phyloP scores from a whole-genome alignment of 1,139 yeast species.

The Magnusiomyces tetraspermus region DNA sequence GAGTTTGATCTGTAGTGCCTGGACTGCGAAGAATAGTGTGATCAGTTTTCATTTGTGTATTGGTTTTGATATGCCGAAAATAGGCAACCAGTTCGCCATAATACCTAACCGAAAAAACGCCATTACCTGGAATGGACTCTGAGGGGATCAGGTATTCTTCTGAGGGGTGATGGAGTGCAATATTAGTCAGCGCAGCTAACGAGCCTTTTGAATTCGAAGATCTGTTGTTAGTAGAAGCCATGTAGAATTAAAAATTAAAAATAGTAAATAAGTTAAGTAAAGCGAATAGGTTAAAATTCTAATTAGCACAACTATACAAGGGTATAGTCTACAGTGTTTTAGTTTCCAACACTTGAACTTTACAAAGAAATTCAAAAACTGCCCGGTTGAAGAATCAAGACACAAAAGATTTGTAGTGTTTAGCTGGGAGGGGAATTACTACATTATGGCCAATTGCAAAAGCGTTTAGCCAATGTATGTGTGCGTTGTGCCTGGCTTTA shows the following conservation, averaged over 20 bases:
- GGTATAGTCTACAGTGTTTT: no score
- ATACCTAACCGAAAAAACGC: slow-evolving; percentile 13
- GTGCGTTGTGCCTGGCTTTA: no score
- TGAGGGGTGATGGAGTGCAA: slow-evolving; percentile 18
- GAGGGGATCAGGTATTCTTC: slow-evolving; percentile 15
- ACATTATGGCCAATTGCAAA: no score
- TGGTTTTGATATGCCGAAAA: slow-evolving; percentile 6
- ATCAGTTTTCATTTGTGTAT: neutral
- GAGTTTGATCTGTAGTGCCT: neutral
- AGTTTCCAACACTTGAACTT: no score
- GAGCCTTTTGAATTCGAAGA: neutral
- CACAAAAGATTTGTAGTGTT: no score
- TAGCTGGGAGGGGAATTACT: no score
- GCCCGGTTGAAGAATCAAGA: no score
- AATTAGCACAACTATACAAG: no score
- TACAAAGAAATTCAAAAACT: no score
- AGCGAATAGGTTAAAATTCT: no score
- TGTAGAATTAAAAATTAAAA: no score
- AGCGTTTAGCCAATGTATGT: no score
- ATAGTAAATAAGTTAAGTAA: neutral
- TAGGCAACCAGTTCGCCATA: slow-evolving; percentile 3
- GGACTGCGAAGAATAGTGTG: neutral
- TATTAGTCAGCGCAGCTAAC: slow-evolving; percentile 12
- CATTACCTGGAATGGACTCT: slow-evolving; percentile 18
- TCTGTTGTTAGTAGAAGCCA: neutral